These are phyloP conservation scores for Talaromyces sp. DNA, from an alignment of 2,329 filamentous ascomycete genomes.

Conservation along the genomic window DNA sequence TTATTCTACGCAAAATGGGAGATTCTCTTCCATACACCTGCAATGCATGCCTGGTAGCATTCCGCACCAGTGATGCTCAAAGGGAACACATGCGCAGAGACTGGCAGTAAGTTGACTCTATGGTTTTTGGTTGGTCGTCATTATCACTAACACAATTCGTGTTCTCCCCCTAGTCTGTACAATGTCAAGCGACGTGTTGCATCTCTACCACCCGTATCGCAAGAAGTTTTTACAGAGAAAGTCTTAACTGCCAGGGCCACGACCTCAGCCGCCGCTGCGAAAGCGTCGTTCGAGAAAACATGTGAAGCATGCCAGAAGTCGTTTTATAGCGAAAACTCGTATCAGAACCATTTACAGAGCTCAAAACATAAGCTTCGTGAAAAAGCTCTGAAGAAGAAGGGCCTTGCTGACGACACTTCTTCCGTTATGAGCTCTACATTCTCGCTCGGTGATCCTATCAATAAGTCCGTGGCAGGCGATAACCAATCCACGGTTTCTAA, in stretches of 20 bases:
- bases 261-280: conserved; percentile 76
- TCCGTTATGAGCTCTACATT: conserved; percentile 89
- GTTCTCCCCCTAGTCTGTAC: conserved; percentile 60
- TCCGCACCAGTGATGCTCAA: conserved; percentile 88
- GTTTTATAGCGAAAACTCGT: conserved; percentile 96
- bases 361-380: conserved; percentile 78
- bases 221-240: conserved; percentile 92
- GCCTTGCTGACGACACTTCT: conserved; percentile 60
- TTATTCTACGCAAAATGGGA: background rate
- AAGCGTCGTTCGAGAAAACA: conserved; percentile 78
- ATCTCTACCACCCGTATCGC: conserved; percentile 80
- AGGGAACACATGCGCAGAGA: conserved; percentile 96
- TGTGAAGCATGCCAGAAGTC: conserved; percentile 83
- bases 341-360: conserved; percentile 84
- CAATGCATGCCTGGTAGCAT: conserved; percentile 96
- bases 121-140: background rate
- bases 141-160: background rate
- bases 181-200: conserved; percentile 94
- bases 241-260: conserved; percentile 84
- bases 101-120: conserved; percentile 74
- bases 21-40: conserved; percentile 84
- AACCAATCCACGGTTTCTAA: conserved; percentile 51
- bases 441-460: conserved; percentile 75
- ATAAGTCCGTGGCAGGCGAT: conserved; percentile 50
- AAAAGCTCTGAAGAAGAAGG: conserved; percentile 43